These are phyloP conservation scores for Camelina laxa DNA, from an alignment of 345 rosid genomes.

Conservation along the genomic window DNA sequence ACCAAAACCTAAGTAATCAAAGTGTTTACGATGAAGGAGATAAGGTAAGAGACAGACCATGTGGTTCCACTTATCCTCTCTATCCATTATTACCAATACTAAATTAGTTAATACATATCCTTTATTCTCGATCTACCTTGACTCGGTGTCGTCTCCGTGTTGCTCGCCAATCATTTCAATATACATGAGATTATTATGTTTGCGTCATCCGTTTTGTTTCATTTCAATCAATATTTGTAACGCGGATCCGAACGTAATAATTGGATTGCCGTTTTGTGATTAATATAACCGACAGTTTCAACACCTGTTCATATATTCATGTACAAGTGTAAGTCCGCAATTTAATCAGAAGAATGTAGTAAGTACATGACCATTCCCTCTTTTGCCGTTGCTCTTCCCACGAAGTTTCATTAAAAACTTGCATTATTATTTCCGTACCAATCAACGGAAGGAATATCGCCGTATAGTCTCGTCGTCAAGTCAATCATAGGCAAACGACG, in stretches of 20 bases:
- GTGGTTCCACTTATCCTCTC: constrained; percentile 34
- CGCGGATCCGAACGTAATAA: neutral
- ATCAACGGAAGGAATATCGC: constrained; percentile 2
- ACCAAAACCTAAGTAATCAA: constrained; percentile 2
- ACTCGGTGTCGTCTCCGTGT: constrained; percentile 29
- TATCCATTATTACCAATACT: neutral
- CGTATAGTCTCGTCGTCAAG: constrained; percentile 6
- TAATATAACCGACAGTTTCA: constrained; percentile 6
- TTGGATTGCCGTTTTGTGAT: neutral
- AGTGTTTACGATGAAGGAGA: constrained; percentile 23
- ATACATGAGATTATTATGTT: constrained; percentile 23
- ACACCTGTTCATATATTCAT: constrained; percentile 14
- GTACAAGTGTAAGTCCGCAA: constrained; percentile 1
- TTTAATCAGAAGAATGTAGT: constrained; percentile 10
- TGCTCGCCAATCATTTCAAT: constrained; percentile 19
- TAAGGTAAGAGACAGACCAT: constrained; percentile 41
- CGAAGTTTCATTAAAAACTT: constrained; percentile 27
- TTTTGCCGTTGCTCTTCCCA: constrained; percentile 33
- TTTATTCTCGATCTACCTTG: constrained; percentile 20
- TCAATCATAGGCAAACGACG: constrained; percentile 19
- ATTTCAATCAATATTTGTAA: constrained; percentile 20
- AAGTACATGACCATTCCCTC: constrained; percentile 19
- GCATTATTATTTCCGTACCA: constrained; percentile 22
- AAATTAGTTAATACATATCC: constrained; percentile 17
- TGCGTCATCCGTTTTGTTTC: constrained; percentile 26